These are phyloP conservation scores for Erigeron canadensis DNA, from an alignment of 129 eudicot genomes.

Conservation along the genomic window DNA sequence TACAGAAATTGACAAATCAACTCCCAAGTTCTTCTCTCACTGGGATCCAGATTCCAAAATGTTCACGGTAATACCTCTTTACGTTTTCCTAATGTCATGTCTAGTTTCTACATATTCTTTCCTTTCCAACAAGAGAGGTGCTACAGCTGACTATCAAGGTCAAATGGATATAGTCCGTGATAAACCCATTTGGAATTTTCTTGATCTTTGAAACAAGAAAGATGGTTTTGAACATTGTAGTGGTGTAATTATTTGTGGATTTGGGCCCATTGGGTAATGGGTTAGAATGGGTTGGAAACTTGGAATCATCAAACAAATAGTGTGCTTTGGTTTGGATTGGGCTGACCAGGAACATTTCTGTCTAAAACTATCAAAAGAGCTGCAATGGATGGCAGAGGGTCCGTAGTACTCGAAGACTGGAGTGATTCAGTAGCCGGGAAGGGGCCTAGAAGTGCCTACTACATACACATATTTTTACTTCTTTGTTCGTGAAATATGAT, in stretches of 20 bases:
- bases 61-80: slow-evolving; percentile 64
- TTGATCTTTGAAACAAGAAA: not conserved
- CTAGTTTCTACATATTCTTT: not conserved
- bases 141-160: not conserved
- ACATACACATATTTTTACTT: no score
- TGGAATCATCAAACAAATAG: not conserved
- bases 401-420: no score
- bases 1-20: slow-evolving; percentile 93
- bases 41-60: slow-evolving; percentile 99
- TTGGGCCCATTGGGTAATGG: not conserved
- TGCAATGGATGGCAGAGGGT: no score
- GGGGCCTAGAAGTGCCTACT: no score
- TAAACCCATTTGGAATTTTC: not conserved
- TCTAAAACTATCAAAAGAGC: no score
- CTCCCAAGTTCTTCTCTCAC: slow-evolving; percentile 94
- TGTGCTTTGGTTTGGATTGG: not conserved
- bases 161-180: not conserved
- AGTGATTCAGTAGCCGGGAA: no score
- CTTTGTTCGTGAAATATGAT: not conserved
- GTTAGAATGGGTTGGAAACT: not conserved
- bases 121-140: not conserved
- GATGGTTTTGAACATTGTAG: slow-evolving; percentile 1
- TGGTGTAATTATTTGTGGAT: not conserved
- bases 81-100: not conserved
- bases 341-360: not conserved